Percentiles rank a stretch among this genome's conserved stretches.
Evolutionary conservation across 2,329 filamentous ascomycete genomes (phyloP).

Genomic region (Cladorrhinum sp.): DNA sequence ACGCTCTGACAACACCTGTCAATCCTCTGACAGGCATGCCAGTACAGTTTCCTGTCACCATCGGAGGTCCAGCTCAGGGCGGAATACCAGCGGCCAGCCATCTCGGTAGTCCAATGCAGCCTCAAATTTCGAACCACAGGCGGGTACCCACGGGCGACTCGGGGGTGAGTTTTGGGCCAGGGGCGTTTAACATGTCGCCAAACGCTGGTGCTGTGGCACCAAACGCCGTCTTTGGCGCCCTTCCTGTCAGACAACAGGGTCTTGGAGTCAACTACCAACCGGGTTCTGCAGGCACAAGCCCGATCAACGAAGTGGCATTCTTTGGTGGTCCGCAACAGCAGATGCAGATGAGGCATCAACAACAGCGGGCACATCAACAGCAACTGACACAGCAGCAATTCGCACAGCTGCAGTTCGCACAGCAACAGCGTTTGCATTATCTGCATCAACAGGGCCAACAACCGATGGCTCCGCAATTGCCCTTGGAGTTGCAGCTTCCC

Average conservation of each 20-base stretch:
- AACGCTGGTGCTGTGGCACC: neutral
- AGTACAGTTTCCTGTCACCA: neutral
- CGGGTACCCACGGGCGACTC: neutral
- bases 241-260: neutral
- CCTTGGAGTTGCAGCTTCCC: too few relatives aligned
- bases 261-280: neutral
- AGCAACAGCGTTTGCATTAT: neutral
- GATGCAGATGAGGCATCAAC: neutral
- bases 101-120: neutral
- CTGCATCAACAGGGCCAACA: conserved; percentile 1
- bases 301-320: neutral
- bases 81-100: neutral
- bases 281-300: neutral
- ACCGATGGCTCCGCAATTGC: neutral
- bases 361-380: neutral
- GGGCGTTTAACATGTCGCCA: neutral
- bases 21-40: neutral
- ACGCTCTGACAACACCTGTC: neutral
- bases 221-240: neutral
- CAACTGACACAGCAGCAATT: neutral
- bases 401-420: neutral
- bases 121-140: neutral
- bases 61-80: neutral
- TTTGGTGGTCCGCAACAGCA: neutral
- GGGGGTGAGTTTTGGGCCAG: neutral